phyloP scores from a whole-genome alignment of 495 filamentous ascomycete species.

The Delitschia confertaspora region DNA sequence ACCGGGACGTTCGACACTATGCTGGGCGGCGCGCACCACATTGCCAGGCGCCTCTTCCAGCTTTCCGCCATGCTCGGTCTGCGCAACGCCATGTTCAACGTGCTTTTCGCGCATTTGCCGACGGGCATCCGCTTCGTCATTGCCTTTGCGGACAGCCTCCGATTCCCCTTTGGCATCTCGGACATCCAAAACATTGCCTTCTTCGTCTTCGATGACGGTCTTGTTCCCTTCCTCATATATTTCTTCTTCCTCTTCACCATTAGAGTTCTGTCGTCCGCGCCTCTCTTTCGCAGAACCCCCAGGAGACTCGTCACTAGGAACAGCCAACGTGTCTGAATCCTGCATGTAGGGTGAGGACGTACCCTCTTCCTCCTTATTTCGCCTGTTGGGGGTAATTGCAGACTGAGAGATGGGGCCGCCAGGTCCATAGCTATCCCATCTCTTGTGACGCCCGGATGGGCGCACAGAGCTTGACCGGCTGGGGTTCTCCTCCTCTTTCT shows the following conservation, averaged over 20 bases:
- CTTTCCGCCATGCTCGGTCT: conserved; percentile 20
- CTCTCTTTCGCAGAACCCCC: conserved; percentile 28
- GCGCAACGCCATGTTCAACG: conserved; percentile 31
- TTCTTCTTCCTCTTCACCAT: conserved; percentile 30
- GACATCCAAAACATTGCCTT: conserved; percentile 71
- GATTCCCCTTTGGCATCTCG: conserved; percentile 24
- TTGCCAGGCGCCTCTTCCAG: conserved; percentile 18
- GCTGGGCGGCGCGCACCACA: neutral
- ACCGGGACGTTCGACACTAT: conserved; percentile 15
- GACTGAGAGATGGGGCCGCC: conserved; percentile 88
- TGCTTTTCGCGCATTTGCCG: conserved; percentile 43
- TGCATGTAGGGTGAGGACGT: conserved; percentile 15
- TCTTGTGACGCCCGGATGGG: conserved; percentile 54
- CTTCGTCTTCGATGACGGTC: conserved; percentile 74
- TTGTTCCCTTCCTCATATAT: conserved; percentile 73
- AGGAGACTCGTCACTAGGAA: conserved; percentile 28
- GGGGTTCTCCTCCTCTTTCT: conserved; percentile 62
- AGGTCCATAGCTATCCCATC: conserved; percentile 64
- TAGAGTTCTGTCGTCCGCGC: conserved; percentile 9
- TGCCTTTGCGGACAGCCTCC: conserved; percentile 37
- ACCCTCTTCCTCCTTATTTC: conserved; percentile 30
- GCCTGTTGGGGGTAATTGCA: conserved; percentile 69
- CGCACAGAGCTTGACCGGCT: conserved; percentile 55
- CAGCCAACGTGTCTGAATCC: conserved; percentile 35
- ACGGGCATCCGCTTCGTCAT: conserved; percentile 49